These are phyloP conservation scores for Kalmanozyma brasiliensis DNA, from an alignment of 1,284 basidiomycete genomes.

Conservation along the genomic window DNA sequence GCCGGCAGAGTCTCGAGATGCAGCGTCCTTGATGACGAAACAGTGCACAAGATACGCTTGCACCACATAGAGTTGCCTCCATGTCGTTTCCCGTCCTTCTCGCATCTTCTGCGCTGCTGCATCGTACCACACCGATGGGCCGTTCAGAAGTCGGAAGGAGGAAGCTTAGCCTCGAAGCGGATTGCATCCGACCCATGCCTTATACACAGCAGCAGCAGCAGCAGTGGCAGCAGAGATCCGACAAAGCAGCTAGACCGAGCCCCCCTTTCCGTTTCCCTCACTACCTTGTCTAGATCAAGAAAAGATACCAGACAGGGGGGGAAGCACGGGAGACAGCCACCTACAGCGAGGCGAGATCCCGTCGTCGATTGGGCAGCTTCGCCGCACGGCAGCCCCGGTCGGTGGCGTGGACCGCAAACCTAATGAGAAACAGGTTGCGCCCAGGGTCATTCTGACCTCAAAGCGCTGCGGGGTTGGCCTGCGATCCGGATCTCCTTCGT, in stretches of 20 bases:
- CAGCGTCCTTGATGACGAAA: constrained; percentile 39
- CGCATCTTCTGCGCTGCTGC: constrained; percentile 9
- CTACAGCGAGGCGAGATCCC: constrained; percentile 54
- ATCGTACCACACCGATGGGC: constrained; percentile 34
- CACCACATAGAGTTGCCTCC: constrained; percentile 39
- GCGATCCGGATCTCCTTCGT: constrained; percentile 51
- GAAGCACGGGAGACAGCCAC: constrained; percentile 39
- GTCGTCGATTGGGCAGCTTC: constrained; percentile 41
- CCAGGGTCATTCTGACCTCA: neutral
- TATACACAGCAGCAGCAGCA: constrained; percentile 18
- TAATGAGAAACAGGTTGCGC: constrained; percentile 37
- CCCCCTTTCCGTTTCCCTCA: constrained; percentile 9
- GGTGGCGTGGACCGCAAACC: constrained; percentile 50
- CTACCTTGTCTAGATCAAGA: constrained; percentile 34
- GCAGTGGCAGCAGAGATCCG: constrained; percentile 34
- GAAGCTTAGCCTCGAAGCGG: constrained; percentile 23
- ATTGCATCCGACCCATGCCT: constrained; percentile 10
- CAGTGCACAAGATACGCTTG: constrained; percentile 18
- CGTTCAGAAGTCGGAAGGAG: constrained; percentile 8
- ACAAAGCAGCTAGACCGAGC: constrained; percentile 30
- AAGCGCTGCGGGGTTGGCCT: constrained; percentile 44
- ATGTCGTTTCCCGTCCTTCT: constrained; percentile 11
- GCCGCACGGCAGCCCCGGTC: constrained; percentile 30
- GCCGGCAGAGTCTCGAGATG: constrained; percentile 9
- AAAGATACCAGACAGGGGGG: constrained; percentile 16